Evolutionary conservation across 2,329 filamentous ascomycete species (phyloP).

Genomic region (Rhexocercosporidium sp.): DNA sequence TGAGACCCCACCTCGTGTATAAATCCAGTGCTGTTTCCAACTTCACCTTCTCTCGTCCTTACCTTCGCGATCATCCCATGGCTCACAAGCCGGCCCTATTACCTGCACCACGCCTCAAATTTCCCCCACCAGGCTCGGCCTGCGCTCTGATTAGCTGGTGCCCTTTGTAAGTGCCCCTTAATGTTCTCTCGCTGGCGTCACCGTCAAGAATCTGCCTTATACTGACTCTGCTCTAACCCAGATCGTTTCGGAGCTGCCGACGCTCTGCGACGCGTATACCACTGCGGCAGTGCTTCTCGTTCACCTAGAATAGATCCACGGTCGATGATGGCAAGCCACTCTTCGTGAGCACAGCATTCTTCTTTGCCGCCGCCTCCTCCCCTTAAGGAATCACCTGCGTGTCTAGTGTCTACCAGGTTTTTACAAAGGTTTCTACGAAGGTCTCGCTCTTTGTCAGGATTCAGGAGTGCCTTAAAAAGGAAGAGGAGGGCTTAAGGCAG

Average conservation of each 20-base stretch:
- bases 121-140: neutral
- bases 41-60: constrained; percentile 5
- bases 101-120: constrained; percentile 1
- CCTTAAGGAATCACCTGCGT: neutral
- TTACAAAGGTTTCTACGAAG: constrained; percentile 1
- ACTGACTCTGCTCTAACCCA: neutral
- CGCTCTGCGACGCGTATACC: neutral
- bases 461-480: neutral
- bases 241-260: constrained; percentile 1
- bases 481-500: constrained; percentile 3
- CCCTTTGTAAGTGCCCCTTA: neutral
- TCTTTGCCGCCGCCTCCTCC: neutral
- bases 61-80: neutral
- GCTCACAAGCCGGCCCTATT: constrained; percentile 1
- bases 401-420: neutral
- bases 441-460: constrained; percentile 3
- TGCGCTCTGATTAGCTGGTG: neutral
- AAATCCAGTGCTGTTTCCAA: neutral
- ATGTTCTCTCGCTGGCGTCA: neutral
- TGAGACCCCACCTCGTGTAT: neutral
- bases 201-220: constrained; percentile 1
- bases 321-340: neutral
- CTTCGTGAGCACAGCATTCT: constrained; percentile 4
- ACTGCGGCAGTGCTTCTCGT: neutral
- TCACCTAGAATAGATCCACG: neutral